Percentiles rank a stretch among this genome's conserved stretches.
These are phyloP conservation scores for Cornus florida DNA, from an alignment of 148 eudicot species.

Conservation along the genomic window DNA sequence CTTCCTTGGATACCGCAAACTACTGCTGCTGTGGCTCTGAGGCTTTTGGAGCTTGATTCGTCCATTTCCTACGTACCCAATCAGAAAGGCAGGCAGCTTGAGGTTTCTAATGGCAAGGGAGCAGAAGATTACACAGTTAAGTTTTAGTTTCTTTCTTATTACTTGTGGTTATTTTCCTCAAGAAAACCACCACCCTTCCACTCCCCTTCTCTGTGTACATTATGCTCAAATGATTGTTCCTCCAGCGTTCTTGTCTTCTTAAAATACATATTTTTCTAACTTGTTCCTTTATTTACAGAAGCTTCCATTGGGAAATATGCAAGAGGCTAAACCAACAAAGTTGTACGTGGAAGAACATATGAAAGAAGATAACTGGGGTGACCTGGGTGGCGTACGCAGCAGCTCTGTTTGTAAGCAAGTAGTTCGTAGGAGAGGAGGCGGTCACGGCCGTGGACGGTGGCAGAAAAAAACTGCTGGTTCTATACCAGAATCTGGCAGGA, in stretches of 20 bases:
- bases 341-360: conserved; percentile 21
- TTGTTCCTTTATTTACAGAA: conserved; percentile 39
- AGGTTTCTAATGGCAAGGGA: conserved; percentile 38
- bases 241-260: neutral
- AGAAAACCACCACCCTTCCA: too few species aligned
- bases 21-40: conserved; percentile 72
- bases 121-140: conserved; percentile 51
- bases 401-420: conserved; percentile 34
- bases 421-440: conserved; percentile 46
- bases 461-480: conserved; percentile 47
- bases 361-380: conserved; percentile 42
- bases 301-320: conserved; percentile 39
- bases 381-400: conserved; percentile 23
- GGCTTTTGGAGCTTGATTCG: conserved; percentile 87
- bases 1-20: conserved; percentile 83
- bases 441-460: conserved; percentile 59
- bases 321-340: conserved; percentile 39
- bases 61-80: conserved; percentile 53
- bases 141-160: conserved; percentile 17
- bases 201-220: too few species aligned
- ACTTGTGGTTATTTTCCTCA: too few species aligned
- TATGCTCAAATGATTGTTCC: neutral
- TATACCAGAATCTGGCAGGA: conserved; percentile 27
- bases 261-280: neutral
- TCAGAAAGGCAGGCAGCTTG: conserved; percentile 37